Percentiles rank a stretch among this genome's conserved stretches.
Conservation (phyloP, 805 yeast species). For the Pichia membranifaciens region DNA sequence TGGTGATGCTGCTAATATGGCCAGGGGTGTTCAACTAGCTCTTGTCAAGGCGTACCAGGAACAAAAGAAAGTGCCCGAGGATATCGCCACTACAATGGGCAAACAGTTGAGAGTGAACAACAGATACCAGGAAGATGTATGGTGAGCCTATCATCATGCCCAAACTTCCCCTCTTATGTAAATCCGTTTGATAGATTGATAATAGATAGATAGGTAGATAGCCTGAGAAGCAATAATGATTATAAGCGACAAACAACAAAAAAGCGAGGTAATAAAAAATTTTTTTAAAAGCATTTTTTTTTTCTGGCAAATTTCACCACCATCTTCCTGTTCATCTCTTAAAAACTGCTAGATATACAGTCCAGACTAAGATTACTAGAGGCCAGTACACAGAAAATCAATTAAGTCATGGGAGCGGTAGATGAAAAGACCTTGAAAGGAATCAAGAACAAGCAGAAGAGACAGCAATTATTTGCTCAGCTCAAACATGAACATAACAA, state of each 20-base stretch:
- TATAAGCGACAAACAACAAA: too few species aligned
- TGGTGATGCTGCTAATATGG: slow-evolving; percentile 96
- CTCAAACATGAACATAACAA: slow-evolving; percentile 71
- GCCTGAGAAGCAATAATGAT: too few species aligned
- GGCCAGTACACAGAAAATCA: too few species aligned
- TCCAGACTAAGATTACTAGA: too few species aligned
- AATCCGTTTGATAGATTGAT: too few species aligned
- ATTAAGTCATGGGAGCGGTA: slow-evolving; percentile 24
- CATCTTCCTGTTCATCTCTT: too few species aligned
- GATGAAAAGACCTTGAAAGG: slow-evolving; percentile 36
- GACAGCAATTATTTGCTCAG: slow-evolving; percentile 73
- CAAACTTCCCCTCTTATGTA: too few species aligned
- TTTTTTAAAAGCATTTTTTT: too few species aligned
- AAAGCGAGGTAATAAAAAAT: too few species aligned
- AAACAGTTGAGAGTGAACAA: slow-evolving; percentile 77
- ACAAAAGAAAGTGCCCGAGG: slow-evolving; percentile 57
- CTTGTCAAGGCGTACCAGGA: slow-evolving; percentile 56
- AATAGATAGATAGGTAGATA: too few species aligned
- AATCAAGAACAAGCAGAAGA: slow-evolving; percentile 70
- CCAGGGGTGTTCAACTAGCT: slow-evolving; percentile 80
- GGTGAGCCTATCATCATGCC: slow-evolving; percentile 41
- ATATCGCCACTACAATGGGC: slow-evolving; percentile 68
- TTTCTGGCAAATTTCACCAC: too few species aligned
- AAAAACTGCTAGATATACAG: too few species aligned
- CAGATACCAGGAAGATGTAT: slow-evolving; percentile 94